Evolutionary conservation across 768 basidiomycete species (phyloP), one percentile per base, ranked within the genome.

Genomic region (Leccinum arenicola): DNA sequence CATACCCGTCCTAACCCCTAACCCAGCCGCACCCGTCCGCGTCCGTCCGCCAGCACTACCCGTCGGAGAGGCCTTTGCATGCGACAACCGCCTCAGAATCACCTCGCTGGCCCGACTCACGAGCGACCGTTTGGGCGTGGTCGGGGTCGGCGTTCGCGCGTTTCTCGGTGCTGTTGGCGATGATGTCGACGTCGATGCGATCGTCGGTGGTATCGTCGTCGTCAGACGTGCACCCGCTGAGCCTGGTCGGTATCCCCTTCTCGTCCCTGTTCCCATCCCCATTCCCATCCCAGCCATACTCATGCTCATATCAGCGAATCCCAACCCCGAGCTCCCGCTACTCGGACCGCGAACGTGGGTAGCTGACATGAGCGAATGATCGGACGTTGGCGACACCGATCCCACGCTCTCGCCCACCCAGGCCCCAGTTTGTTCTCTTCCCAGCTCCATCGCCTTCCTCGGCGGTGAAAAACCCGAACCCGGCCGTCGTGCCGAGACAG

Each of bases 221-320:
- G 64, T 61, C 50, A 73, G n/a, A 9, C 69, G 58, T 3, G 61
- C 67, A 2, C 65, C 62, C 3, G 71, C 70, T 0, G 70, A 71
- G 1, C 66, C 69, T 0, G 71, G 69, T 25, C 70, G 15, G 17
- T 23, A 33, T 43, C 43, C 43, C 6, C 19, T 4, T 14, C 31
- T 10, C 10, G 31, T 31, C 31, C 31, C 31, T 10, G 31, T 9
- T 10, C 15, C 36, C 6, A 10, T 38, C 36, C 15, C 36, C 12
- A 35, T 35, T 2, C 12, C 6, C 36, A 38, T 38, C 2, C 14
- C 36, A 25, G 23, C 23, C 36, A 38, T 38, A 14, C 33, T 35
- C 33, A 38, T 38, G 5, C 33, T 35, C 12, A 35, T 5, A 17
- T 38, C 36, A 17, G 6, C 15, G 5, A 38, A 38, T 17, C 36